A percentile compares a stretch with the other conserved stretches of the same genome.
phyloP scores from a whole-genome alignment of 495 filamentous ascomycete genomes.

The Cercophora scortea region DNA sequence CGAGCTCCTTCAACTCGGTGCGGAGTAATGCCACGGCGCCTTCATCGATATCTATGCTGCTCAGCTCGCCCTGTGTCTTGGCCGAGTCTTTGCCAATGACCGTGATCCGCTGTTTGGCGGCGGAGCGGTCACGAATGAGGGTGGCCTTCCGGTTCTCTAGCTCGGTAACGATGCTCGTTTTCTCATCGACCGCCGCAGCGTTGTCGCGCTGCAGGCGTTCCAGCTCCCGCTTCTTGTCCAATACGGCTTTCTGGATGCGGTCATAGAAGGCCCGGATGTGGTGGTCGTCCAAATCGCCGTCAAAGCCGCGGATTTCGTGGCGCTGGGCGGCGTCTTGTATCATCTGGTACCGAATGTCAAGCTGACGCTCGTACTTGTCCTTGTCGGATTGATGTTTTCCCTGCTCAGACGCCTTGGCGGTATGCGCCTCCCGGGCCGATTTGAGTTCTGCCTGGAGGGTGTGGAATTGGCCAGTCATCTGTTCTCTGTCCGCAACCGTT shows the following conservation, averaged over 20 bases:
- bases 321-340: conserved; percentile 68
- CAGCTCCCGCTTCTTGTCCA: conserved; percentile 69
- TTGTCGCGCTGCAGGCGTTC: conserved; percentile 67
- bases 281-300: conserved; percentile 64
- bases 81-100: conserved; percentile 59
- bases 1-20: conserved; percentile 61
- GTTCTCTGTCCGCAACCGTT: conserved; percentile 54
- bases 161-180: conserved; percentile 57
- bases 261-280: conserved; percentile 70
- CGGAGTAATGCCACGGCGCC: conserved; percentile 69
- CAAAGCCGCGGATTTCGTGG: conserved; percentile 81
- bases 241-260: conserved; percentile 61
- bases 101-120: conserved; percentile 58
- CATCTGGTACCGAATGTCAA: conserved; percentile 58
- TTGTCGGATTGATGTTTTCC: conserved; percentile 82
- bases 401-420: conserved; percentile 69
- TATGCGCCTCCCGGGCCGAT: conserved; percentile 46
- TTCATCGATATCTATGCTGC: conserved; percentile 71
- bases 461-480: conserved; percentile 52
- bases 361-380: conserved; percentile 72
- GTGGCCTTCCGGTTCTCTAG: conserved; percentile 61
- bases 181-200: conserved; percentile 58
- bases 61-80: conserved; percentile 55
- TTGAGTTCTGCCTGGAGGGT: conserved; percentile 59
- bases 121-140: conserved; percentile 61